Evolutionary conservation across 2,329 filamentous ascomycete genomes (phyloP), one percentile per base, ranked within the genome.

Genomic region (Xylaria sp.): DNA sequence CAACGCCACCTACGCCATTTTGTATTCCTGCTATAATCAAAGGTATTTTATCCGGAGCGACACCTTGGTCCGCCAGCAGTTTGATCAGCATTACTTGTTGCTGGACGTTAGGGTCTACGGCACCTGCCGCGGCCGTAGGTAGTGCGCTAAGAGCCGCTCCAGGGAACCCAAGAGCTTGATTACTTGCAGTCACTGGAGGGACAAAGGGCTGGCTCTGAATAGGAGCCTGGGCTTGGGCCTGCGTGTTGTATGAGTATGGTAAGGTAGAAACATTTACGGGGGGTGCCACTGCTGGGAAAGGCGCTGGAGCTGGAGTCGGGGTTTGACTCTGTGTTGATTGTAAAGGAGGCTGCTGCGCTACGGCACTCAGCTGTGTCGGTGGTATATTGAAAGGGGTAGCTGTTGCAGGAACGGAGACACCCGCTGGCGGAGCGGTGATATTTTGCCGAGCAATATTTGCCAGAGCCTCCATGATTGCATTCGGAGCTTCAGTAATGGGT

Each of bases 361-460:
- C 55, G 15, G 57, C 54, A 35, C 58, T 64, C 25, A 66, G 64
- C 59, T 73, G 72, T n/a, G 66, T 41, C 38, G 69, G 51, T 33
- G 70, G 67, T 25, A 67, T 51, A 63, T 54, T 69, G 60, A 72
- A 73, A 11, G 70, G 49, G 41, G 55, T 69, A 48, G 70, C 65
- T 31, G 73, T 68, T 27, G 82, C 77, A 63, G 85, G 73, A 53
- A 79, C 68, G 53, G 67, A 73, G 53, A 75, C 73, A 70, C 72
- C 79, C 71, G 71, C 75, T 53, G 82, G 76, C 53, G 80, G 76
- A 55, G 80, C 76, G 21, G 80, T 79, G 37, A 82, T 85, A 74
- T 88, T 92, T 75, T 92, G 89, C 67, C 90, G 89, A 38, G 90
- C 90, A 78, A 95, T 90, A 72, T 91, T 91, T 66, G 91, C 90